Percentiles rank a stretch among this genome's conserved stretches.
phyloP scores from a whole-genome alignment of 176 grass and related monocot species.

The Echinochloa phyllopogon region DNA sequence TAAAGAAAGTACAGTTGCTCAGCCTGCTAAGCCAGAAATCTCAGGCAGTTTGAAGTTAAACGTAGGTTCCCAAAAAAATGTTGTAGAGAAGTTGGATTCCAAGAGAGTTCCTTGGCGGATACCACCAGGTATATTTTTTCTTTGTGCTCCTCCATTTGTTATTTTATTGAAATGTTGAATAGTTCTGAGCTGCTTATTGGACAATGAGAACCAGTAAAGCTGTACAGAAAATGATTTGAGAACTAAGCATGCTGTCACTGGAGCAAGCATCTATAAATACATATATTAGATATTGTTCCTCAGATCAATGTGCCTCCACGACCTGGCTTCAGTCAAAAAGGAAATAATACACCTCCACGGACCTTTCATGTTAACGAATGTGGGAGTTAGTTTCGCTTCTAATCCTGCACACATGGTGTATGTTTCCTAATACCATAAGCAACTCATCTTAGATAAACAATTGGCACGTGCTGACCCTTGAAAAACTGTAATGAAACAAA shows the following conservation, averaged over 20 bases:
- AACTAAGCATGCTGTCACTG: constrained; percentile 6
- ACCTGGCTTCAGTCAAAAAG: constrained; percentile 21
- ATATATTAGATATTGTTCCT: constrained; percentile 34
- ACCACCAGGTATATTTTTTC: constrained; percentile 86
- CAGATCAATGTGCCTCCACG: constrained; percentile 8
- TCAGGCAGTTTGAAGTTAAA: constrained; percentile 32
- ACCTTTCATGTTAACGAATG: neutral
- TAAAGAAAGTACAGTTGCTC: constrained; percentile 25
- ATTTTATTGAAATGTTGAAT: constrained; percentile 39
- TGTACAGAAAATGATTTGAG: constrained; percentile 24
- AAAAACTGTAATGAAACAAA: constrained; percentile 5
- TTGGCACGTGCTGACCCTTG: neutral
- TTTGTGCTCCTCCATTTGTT: constrained; percentile 46
- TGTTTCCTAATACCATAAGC: neutral
- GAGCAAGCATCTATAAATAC: constrained; percentile 11
- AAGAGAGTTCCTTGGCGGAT: constrained; percentile 70
- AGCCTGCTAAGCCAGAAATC: constrained; percentile 49
- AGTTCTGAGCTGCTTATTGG: constrained; percentile 21
- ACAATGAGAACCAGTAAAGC: constrained; percentile 13
- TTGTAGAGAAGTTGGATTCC: constrained; percentile 73
- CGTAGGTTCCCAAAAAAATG: constrained; percentile 41
- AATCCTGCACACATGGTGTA: constrained; percentile 6
- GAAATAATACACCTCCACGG: constrained; percentile 1
- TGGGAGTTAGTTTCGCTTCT: neutral
- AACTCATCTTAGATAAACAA: neutral